A percentile compares a stretch with the other conserved stretches of the same genome.
Evolutionary conservation across 202 grass and related monocot genomes (phyloP).

Genomic region (Musa balbisiana): DNA sequence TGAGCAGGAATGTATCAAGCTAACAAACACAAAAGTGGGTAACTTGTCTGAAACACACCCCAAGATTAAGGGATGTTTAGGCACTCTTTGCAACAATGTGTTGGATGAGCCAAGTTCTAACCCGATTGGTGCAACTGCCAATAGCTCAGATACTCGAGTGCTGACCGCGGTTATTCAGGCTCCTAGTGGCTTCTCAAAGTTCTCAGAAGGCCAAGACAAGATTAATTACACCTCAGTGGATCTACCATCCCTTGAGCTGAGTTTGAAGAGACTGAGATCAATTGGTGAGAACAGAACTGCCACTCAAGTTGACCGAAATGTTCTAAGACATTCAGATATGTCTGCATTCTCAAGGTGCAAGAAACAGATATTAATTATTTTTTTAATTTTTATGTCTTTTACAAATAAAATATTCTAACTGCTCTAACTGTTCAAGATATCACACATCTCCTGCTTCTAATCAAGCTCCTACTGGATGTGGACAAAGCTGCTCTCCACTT

Average conservation of each 20-base stretch:
- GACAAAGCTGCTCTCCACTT: constrained; percentile 47
- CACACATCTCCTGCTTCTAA: constrained; percentile 54
- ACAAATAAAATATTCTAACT: not conserved
- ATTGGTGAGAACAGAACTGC: constrained; percentile 22
- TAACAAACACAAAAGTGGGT: constrained; percentile 24
- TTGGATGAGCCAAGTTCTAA: constrained; percentile 47
- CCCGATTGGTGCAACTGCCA: constrained; percentile 55
- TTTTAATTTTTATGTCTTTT: constrained; percentile 18
- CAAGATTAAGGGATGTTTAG: constrained; percentile 29
- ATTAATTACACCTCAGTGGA: constrained; percentile 23
- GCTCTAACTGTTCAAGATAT: constrained; percentile 59
- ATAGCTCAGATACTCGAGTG: constrained; percentile 34
- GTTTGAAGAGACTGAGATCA: constrained; percentile 62
- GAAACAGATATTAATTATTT: constrained; percentile 50
- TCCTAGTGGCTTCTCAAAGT: constrained; percentile 40
- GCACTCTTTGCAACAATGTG: constrained; percentile 24
- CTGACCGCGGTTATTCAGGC: constrained; percentile 26
- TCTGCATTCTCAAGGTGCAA: constrained; percentile 70
- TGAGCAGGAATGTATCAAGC: constrained; percentile 28
- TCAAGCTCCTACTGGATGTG: constrained; percentile 41
- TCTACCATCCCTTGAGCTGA: constrained; percentile 60
- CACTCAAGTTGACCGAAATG: constrained; percentile 44
- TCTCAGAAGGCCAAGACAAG: constrained; percentile 37
- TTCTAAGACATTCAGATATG: constrained; percentile 51
- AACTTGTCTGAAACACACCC: constrained; percentile 27